Base-by-base conservation (phyloP, 129 eudicot species). In the Smallanthus sonchifolius region DNA sequence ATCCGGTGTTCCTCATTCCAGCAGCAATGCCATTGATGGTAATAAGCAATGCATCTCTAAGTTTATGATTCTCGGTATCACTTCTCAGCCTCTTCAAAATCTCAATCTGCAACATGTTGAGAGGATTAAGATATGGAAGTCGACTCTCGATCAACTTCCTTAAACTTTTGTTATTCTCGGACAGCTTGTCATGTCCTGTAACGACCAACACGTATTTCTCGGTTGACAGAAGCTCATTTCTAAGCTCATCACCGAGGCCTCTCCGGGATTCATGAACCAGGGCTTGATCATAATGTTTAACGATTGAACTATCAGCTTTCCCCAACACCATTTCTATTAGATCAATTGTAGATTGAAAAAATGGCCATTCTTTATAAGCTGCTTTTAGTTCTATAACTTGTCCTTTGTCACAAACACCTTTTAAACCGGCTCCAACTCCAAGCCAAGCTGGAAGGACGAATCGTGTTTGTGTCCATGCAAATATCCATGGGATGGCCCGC, bases 1-100 rank as follows among this genome's bases (percentile, higher is more conserved):
- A 93, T 57, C 98, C 98, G 4, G 98, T 93, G 81, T 93, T 93
- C 80, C 96, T 88, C 97, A 93, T 93, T 38, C 98, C 97, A 71
- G 98, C 95, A 77, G 97, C 97, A 69, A 93, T 93, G 55, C 98
- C 98, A 39, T 93, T 93, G 5, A 93, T 88, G 9, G 98, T 93
- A 17, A 93, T 88, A 62, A 90, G 91, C 88, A 93, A 72, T 14
- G 97, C 97, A 78, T 93, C 98, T 76, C 97, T 61, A 42, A 90
- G 92, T 59, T 83, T 86, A 52, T 67, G 66, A 74, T 90, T 90
- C 62, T 90, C 92, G 6, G 86, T 80, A 60, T 92, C 98, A 4
- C 81, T 66, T 77, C 98, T 90, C 87, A 92, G 56, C 87, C 95
- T 87, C 86, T 77, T 92, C 88, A 92, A 71, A 17, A 92, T 90